Evolutionary conservation across 805 yeast genomes (phyloP).

Genomic region (Trichomonascus vanleenenianus): DNA sequence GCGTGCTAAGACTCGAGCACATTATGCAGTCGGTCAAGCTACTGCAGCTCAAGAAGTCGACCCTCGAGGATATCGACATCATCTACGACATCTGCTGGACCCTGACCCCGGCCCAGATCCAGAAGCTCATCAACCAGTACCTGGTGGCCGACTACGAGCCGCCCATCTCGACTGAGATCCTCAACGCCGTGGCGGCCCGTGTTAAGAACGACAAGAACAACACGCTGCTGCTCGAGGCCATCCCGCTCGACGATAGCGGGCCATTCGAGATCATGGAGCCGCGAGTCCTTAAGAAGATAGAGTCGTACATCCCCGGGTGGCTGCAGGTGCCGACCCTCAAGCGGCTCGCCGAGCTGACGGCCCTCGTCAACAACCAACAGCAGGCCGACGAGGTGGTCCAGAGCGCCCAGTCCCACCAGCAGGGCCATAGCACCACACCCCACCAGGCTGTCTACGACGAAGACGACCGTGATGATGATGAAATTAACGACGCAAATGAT

Average conservation of each 20-base stretch:
- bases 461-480: not conserved
- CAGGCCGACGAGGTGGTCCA: conserved; percentile 9
- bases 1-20: conserved; percentile 74
- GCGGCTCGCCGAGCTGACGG: conserved; percentile 69
- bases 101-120: conserved; percentile 91
- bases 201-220: conserved; percentile 33
- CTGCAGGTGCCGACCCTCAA: conserved; percentile 82
- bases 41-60: conserved; percentile 83
- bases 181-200: conserved; percentile 60
- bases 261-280: conserved; percentile 36
- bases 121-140: conserved; percentile 82
- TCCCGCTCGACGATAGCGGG: conserved; percentile 32
- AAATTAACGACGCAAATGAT: not conserved
- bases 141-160: conserved; percentile 90
- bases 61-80: conserved; percentile 82
- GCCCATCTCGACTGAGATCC: conserved; percentile 76
- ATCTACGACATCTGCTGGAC: conserved; percentile 93
- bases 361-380: conserved; percentile 19
- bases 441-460: not conserved
- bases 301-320: conserved; percentile 85
- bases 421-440: not conserved
- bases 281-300: conserved; percentile 63
- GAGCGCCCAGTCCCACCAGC: not conserved
- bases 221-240: conserved; percentile 33
- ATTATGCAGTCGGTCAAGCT: conserved; percentile 89